Percentiles rank a stretch among this genome's conserved stretches.
phyloP scores from a whole-genome alignment of 2,329 filamentous ascomycete species.

The Hypoxylon rubiginosum region DNA sequence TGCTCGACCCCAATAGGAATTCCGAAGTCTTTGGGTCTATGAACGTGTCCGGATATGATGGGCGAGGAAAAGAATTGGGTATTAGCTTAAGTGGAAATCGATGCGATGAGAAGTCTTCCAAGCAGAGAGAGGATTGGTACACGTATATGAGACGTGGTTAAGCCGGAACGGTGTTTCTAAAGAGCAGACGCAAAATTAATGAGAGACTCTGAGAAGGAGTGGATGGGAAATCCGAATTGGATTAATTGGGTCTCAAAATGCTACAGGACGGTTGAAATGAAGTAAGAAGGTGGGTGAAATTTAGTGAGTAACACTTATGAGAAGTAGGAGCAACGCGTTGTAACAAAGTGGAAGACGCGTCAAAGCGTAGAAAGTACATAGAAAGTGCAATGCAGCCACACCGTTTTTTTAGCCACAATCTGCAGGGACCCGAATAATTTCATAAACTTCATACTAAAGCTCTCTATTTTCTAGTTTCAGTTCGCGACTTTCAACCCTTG shows the following conservation, averaged over 20 bases:
- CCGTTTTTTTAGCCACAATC: not conserved
- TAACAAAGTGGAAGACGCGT: slow-evolving; percentile 22
- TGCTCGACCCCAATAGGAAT: slow-evolving; percentile 4
- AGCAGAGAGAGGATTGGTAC: not conserved
- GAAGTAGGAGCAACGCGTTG: slow-evolving; percentile 26
- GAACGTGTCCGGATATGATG: slow-evolving; percentile 2
- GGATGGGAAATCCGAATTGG: not conserved
- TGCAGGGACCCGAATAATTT: not conserved
- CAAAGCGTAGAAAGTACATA: not conserved
- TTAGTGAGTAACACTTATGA: not conserved
- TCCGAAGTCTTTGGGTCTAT: not conserved
- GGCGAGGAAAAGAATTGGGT: not conserved
- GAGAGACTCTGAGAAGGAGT: slow-evolving; percentile 5
- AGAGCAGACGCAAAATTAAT: slow-evolving; percentile 10
- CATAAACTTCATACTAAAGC: not conserved
- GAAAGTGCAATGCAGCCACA: not conserved
- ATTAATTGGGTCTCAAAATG: not conserved
- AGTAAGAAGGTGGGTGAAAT: not conserved
- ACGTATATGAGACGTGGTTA: slow-evolving; percentile 2
- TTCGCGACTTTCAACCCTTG: not conserved
- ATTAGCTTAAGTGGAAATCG: slow-evolving; percentile 10
- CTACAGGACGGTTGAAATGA: not conserved
- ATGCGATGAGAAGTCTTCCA: slow-evolving; percentile 15
- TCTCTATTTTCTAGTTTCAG: not conserved
- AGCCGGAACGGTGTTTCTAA: not conserved